Conservation (phyloP, 2,329 filamentous ascomycete species). For the Teratosphaeria zuluensis region DNA sequence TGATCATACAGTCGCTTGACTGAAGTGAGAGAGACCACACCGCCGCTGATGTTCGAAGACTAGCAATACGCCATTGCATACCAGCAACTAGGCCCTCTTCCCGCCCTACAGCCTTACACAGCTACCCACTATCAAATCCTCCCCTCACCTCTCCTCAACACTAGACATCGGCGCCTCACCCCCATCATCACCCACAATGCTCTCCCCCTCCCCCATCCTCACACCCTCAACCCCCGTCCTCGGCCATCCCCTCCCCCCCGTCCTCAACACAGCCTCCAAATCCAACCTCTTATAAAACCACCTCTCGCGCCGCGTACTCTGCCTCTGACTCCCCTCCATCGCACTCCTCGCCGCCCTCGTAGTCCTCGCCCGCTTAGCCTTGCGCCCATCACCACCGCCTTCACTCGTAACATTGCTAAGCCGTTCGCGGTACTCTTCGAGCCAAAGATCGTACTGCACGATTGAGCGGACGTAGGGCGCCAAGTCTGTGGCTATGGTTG, state of each 20-base stretch:
- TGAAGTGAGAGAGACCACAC: not conserved
- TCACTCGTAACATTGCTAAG: slow-evolving; percentile 55
- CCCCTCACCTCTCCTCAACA: not conserved
- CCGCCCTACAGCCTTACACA: not conserved
- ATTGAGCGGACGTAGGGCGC: slow-evolving; percentile 88
- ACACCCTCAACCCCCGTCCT: not conserved
- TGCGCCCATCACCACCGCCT: slow-evolving; percentile 33
- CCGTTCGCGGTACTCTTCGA: slow-evolving; percentile 58
- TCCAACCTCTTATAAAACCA: slow-evolving; percentile 61
- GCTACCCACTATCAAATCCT: not conserved
- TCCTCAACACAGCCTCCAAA: slow-evolving; percentile 53
- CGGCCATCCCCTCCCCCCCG: slow-evolving; percentile 37
- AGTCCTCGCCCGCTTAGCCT: slow-evolving; percentile 52
- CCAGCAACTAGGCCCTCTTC: too few species aligned
- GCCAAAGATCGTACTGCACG: slow-evolving; percentile 60
- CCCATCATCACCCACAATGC: not conserved
- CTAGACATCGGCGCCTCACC: not conserved
- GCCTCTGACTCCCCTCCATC: slow-evolving; percentile 56
- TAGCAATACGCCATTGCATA: too few species aligned
- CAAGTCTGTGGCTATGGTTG: slow-evolving; percentile 61
- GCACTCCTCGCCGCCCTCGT: slow-evolving; percentile 69
- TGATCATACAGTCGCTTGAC: not conserved
- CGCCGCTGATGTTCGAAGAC: not conserved
- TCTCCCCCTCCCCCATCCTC: not conserved
- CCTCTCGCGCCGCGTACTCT: slow-evolving; percentile 56